Evolutionary conservation across 1,139 yeast genomes (phyloP), one percentile per base, ranked within the genome.

Genomic region (Magnusiomyces tetraspermus): DNA sequence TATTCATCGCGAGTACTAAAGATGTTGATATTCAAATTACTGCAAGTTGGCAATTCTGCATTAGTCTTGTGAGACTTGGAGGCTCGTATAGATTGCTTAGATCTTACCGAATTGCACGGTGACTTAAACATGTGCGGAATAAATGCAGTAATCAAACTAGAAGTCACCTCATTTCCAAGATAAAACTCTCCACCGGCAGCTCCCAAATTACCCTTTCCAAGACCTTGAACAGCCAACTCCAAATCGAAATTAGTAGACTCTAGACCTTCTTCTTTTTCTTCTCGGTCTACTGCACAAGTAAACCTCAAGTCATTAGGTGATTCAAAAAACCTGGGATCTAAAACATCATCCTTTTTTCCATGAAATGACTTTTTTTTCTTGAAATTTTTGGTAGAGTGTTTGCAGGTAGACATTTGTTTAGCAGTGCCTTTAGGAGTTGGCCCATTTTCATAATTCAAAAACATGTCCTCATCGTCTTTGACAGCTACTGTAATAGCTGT

Each of bases 161-260:
- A 49, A 8, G 56, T 49, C 6, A 50, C 44, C 19, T 53, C 56
- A 38, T 53, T 53, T 2, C 56, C 56, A 10, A 53, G 51, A 40
- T 53, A 53, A 36, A 53, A 53, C 45, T 48, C 50, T 17, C 52
- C 55, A 4, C 53, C 42, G n/a, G 51, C 52, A 23, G 49, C 49
- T 31, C 28, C 17, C 17, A 17, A 10, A 5, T 5, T n/a, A 36
- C 23, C 31, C 17, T 22, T 22, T 22, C 23, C 45, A 40, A 5
- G 44, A 46, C 28, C 55, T 26, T 19, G 52, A 36, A 33, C 31
- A 45, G 13, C 17, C 19, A 17, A 5, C 19, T 5, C 5, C 40
- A 36, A 10, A 36, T 10, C 5, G 10, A 36, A 8, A 36, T 10
- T 17, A 10, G 40, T 8, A 28, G 11, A 28, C 6, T 6, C 31